These are phyloP conservation scores for Cryptococcus deneoformans DNA, from an alignment of 1,284 basidiomycete species.

Conservation along the genomic window DNA sequence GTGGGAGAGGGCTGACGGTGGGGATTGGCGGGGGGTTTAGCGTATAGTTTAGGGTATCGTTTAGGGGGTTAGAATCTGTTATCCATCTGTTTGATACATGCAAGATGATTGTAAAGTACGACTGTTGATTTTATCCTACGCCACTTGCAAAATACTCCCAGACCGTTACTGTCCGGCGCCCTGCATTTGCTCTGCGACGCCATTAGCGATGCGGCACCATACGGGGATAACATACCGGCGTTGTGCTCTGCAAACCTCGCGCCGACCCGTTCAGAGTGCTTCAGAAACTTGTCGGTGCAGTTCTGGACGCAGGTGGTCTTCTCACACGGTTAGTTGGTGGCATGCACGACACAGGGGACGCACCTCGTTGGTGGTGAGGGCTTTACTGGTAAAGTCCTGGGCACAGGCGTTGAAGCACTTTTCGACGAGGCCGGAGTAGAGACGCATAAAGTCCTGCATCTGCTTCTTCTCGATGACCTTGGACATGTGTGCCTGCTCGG, in stretches of 20 bases:
- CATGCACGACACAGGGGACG: slow-evolving; percentile 7
- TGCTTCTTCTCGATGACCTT: slow-evolving; percentile 89
- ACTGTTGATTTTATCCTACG: no score
- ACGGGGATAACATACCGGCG: slow-evolving; percentile 61
- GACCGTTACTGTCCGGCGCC: neutral
- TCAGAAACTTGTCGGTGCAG: slow-evolving; percentile 90
- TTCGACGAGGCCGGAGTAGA: slow-evolving; percentile 96
- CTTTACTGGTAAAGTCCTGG: slow-evolving; percentile 95
- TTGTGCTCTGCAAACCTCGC: slow-evolving; percentile 88
- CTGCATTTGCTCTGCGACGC: neutral
- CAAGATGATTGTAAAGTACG: no score
- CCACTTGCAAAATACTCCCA: no score
- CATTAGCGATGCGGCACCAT: no score
- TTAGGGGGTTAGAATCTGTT: no score
- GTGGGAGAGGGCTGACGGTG: neutral
- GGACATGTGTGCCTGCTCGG: slow-evolving; percentile 87
- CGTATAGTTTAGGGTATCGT: no score
- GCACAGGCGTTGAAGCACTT: slow-evolving; percentile 93
- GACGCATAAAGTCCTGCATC: slow-evolving; percentile 98
- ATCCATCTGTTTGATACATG: no score
- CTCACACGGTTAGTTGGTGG: neutral
- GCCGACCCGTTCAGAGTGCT: slow-evolving; percentile 92
- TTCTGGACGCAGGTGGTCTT: slow-evolving; percentile 59
- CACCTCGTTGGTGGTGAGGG: slow-evolving; percentile 91
- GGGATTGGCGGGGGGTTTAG: neutral